Evolutionary conservation across 129 eudicot genomes (phyloP).

Genomic region (Pseudognaphalium luteoalbum): DNA sequence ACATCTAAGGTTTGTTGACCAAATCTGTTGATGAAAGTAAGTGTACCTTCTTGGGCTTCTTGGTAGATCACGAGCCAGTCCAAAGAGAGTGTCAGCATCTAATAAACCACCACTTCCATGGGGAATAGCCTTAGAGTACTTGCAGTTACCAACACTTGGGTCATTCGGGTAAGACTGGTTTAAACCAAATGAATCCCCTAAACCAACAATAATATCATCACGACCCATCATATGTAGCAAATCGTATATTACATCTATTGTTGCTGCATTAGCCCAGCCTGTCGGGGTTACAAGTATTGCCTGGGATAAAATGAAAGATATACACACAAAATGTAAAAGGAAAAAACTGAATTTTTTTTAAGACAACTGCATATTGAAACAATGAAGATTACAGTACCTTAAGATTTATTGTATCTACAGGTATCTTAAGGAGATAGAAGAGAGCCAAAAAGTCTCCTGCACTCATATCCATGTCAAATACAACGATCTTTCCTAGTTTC

Average conservation of each 20-base stretch:
- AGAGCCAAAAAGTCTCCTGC: conserved; percentile 92
- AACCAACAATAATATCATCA: conserved; percentile 80
- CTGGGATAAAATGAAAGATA: conserved; percentile 34
- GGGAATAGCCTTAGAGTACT: conserved; percentile 69
- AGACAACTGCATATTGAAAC: neutral
- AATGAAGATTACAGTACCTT: conserved; percentile 44
- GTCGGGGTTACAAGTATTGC: conserved; percentile 75
- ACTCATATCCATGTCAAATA: conserved; percentile 96
- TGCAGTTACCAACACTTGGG: conserved; percentile 66
- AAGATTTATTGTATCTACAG: conserved; percentile 61
- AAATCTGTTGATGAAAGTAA: neutral
- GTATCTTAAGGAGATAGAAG: conserved; percentile 77
- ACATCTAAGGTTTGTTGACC: neutral
- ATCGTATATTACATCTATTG: conserved; percentile 77
- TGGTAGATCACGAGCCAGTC: conserved; percentile 78
- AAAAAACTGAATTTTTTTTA: neutral
- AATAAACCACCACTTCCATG: conserved; percentile 90
- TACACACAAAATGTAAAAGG: neutral
- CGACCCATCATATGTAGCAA: conserved; percentile 98
- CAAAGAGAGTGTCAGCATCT: conserved; percentile 84
- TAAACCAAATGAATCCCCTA: conserved; percentile 70
- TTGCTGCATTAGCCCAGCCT: conserved; percentile 94
- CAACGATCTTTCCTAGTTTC: conserved; percentile 56
- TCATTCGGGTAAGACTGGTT: conserved; percentile 58
- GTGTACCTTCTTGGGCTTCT: conserved; percentile 77